Evolutionary conservation across 1,284 basidiomycete species (phyloP), one percentile per base, ranked within the genome.

Genomic region (Schizopora paradoxa): DNA sequence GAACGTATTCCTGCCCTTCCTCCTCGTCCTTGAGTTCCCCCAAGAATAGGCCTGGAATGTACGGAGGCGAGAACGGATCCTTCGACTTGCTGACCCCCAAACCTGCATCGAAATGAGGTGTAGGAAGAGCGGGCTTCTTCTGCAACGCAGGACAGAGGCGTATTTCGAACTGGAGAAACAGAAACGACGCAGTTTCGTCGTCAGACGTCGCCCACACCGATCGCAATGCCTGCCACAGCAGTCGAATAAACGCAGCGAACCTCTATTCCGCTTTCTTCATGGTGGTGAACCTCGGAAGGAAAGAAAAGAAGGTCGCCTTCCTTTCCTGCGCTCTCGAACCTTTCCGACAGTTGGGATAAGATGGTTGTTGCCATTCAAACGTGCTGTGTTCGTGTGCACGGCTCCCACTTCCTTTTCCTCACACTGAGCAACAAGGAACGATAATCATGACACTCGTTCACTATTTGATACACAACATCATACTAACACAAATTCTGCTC

Each of bases 1-100:
- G 71, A 38, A 79, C 78, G 67, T 91, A 89, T 47, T 81, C 75
- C 33, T 73, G 70, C 27, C 74, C 75, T 35, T 73, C 74, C 35
- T 77, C 71, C 40, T 78, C 73, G 41, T 84, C 80, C 49, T 71
- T 70, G 38, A 92, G 58, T 52, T 86, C 80, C 0, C 88, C 89
- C 2, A 93, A 63, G 54, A 78, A 74, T 25, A 94, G 67, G 40
- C 82, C 80, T 5, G 75, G 69, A 34, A 78, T 77, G 61, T 93
- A 93, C 1, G 91, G 91, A 4, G 87, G 85, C 25, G 73, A 66
- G 62, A 94, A 92, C 0, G 89, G 90, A 58, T 92, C 80, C 6
- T 62, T 49, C 21, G 64, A 66, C 53, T 67, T 66, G 45, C 54
- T 52, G 49, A 65, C 61, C 35, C 52, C 54, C 22, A 13, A 5